Percentiles rank a stretch among this genome's conserved stretches.
These are phyloP conservation scores for Scytalidium lignicola DNA, from an alignment of 2,329 filamentous ascomycete species.

Conservation along the genomic window DNA sequence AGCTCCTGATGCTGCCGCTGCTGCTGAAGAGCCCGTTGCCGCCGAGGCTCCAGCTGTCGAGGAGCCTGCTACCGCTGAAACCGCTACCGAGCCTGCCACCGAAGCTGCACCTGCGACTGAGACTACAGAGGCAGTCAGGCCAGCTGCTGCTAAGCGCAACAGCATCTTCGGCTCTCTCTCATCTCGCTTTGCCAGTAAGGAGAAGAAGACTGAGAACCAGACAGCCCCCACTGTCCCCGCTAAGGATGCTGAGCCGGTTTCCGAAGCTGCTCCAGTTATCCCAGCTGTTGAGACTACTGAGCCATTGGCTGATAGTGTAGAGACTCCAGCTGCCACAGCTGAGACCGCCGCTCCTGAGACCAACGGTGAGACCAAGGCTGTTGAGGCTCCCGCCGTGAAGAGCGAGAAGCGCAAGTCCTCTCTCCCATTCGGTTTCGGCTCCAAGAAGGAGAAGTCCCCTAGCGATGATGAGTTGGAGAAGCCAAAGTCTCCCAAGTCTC, in stretches of 20 bases:
- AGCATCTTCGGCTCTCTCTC: conserved; percentile 28
- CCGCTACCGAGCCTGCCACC: too few relatives aligned
- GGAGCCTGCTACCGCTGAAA: conserved; percentile 23
- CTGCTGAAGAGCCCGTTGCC: conserved; percentile 22
- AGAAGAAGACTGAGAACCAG: conserved; percentile 23
- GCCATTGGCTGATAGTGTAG: conserved; percentile 23
- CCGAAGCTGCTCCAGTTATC: conserved; percentile 29
- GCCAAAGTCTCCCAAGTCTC: conserved; percentile 23
- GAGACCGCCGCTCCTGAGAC: conserved; percentile 28
- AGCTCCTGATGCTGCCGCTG: conserved; percentile 22
- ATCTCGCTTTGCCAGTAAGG: conserved; percentile 23
- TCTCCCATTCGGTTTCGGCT: conserved; percentile 53
- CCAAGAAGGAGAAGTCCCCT: conserved; percentile 52
- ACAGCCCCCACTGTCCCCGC: conserved; percentile 21
- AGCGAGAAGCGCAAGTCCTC: conserved; percentile 58
- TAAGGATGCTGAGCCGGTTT: conserved; percentile 27
- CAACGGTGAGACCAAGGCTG: conserved; percentile 34
- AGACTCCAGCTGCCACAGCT: conserved; percentile 24
- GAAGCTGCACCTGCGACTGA: neutral
- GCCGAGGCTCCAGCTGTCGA: conserved; percentile 20
- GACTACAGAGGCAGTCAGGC: conserved; percentile 33
- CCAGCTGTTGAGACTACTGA: conserved; percentile 26
- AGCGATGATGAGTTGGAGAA: conserved; percentile 39
- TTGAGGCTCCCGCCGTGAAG: conserved; percentile 33
- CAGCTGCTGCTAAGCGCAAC: conserved; percentile 27